phyloP scores from a whole-genome alignment of 1,139 yeast species.

The Yamadazyma atlantica region DNA sequence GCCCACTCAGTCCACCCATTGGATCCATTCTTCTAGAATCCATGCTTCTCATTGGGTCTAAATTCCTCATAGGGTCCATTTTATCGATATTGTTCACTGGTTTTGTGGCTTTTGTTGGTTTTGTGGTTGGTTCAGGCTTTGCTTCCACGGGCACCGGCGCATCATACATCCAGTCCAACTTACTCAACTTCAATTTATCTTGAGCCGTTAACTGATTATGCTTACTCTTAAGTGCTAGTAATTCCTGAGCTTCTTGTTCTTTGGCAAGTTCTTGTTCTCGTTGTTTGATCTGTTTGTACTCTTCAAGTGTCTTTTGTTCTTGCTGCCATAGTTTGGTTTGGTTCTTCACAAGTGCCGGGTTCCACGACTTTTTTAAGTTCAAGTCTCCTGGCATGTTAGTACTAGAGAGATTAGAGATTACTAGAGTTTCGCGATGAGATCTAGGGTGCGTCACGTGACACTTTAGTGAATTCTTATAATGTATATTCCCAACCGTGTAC shows the following conservation, averaged over 20 bases:
- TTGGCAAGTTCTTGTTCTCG: slow-evolving; percentile 63
- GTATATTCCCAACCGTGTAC: too few species aligned
- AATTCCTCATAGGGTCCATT: background rate
- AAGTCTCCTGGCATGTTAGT: slow-evolving; percentile 68
- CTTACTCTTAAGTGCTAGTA: slow-evolving; percentile 39
- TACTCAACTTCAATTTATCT: slow-evolving; percentile 47
- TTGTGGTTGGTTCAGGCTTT: background rate
- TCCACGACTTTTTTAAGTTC: slow-evolving; percentile 93
- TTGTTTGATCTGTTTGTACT: slow-evolving; percentile 64
- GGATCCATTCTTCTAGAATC: slow-evolving; percentile 1
- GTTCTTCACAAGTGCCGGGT: slow-evolving; percentile 83
- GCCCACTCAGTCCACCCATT: too few species aligned
- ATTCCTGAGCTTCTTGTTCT: slow-evolving; percentile 63
- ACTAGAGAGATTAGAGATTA: slow-evolving; percentile 1
- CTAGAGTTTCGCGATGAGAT: slow-evolving; percentile 3
- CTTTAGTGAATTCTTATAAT: too few species aligned
- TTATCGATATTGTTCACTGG: background rate
- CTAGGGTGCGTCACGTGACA: too few species aligned
- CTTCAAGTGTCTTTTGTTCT: slow-evolving; percentile 77
- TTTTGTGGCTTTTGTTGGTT: slow-evolving; percentile 8
- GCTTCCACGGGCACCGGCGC: slow-evolving; percentile 22
- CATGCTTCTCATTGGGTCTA: too few species aligned
- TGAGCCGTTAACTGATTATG: slow-evolving; percentile 25
- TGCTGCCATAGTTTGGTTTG: slow-evolving; percentile 82
- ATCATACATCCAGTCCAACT: slow-evolving; percentile 87